Conservation (phyloP, 305 asterid genomes). For the Solanum hybrid region DNA sequence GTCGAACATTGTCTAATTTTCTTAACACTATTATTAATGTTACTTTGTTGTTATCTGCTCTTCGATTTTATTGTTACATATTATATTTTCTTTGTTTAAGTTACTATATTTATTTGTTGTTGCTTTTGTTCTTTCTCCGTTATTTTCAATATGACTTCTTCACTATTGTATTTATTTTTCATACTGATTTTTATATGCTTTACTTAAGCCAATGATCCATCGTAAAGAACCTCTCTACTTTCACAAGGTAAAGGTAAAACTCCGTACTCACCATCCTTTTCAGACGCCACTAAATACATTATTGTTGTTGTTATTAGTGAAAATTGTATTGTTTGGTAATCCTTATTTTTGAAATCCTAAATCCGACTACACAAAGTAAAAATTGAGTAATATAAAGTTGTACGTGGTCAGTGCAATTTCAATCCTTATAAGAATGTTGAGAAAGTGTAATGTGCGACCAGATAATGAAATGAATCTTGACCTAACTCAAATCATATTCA, state of each 20-base stretch:
- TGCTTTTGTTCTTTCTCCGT: background rate
- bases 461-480: background rate
- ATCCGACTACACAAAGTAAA: background rate
- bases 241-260: background rate
- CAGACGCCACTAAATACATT: background rate
- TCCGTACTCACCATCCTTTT: accelerated
- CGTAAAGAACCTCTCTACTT: background rate
- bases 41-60: background rate
- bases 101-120: background rate
- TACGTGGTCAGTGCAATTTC: background rate
- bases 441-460: background rate
- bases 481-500: background rate
- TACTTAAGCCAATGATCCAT: background rate
- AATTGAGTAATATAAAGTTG: background rate
- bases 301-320: background rate
- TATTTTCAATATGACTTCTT: background rate
- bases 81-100: accelerated
- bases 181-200: background rate
- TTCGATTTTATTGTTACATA: background rate
- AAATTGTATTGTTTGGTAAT: background rate
- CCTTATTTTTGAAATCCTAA: background rate
- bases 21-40: background rate
- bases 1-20: background rate
- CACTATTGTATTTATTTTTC: background rate
- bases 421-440: background rate